phyloP scores from a whole-genome alignment of 805 yeast species.

The Cyberlindnera lachancei region DNA sequence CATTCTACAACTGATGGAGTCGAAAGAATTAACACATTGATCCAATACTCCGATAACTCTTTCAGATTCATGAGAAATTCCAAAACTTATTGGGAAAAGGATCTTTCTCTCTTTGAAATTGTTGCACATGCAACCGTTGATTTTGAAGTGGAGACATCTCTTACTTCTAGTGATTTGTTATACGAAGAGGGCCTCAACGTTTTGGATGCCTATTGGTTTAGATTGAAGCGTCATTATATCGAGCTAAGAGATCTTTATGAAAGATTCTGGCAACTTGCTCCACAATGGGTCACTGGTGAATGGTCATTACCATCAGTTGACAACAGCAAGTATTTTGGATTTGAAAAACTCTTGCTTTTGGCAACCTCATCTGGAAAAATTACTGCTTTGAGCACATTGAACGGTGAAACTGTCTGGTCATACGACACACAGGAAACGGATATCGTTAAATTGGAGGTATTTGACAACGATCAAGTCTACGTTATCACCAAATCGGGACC shows the following conservation, averaged over 20 bases:
- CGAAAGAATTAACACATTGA: constrained; percentile 8
- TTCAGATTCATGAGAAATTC: constrained; percentile 8
- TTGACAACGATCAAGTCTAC: constrained; percentile 9
- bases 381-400: constrained; percentile 34
- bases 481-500: constrained; percentile 18
- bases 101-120: constrained; percentile 34
- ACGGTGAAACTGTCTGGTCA: constrained; percentile 36
- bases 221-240: constrained; percentile 24
- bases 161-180: constrained; percentile 23
- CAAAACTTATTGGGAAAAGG: constrained; percentile 31
- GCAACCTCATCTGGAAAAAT: constrained; percentile 35
- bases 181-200: constrained; percentile 25
- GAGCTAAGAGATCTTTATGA: constrained; percentile 11
- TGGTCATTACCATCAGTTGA: not conserved
- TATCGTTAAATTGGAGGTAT: constrained; percentile 19
- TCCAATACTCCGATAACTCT: constrained; percentile 9
- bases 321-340: constrained; percentile 34
- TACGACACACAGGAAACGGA: constrained; percentile 17
- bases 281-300: constrained; percentile 7
- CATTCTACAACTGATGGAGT: constrained; percentile 10
- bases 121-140: constrained; percentile 28
- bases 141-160: constrained; percentile 12
- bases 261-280: constrained; percentile 7
- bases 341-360: constrained; percentile 34
- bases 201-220: constrained; percentile 25